A percentile compares a stretch with the other conserved stretches of the same genome.
These are phyloP conservation scores for Colletotrichum falcatum DNA, from an alignment of 2,329 filamentous ascomycete genomes.

Conservation along the genomic window DNA sequence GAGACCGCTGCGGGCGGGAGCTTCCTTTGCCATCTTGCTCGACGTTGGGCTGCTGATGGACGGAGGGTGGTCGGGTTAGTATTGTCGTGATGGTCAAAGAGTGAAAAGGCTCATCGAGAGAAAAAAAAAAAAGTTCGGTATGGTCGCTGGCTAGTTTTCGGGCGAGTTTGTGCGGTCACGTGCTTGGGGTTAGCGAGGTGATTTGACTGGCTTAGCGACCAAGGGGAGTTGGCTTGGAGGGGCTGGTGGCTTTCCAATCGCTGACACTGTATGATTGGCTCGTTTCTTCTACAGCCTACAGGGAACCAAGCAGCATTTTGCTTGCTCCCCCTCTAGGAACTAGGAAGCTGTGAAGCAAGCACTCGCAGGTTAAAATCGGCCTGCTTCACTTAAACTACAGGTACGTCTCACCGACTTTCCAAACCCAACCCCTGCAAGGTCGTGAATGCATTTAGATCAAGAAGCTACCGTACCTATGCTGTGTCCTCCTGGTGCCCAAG, in stretches of 20 bases:
- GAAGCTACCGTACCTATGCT: slow-evolving; percentile 1
- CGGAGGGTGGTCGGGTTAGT: slow-evolving; percentile 46
- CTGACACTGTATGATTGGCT: slow-evolving; percentile 6
- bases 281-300: neutral
- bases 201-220: slow-evolving; percentile 3
- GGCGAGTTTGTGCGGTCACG: slow-evolving; percentile 47
- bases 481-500: slow-evolving; percentile 4
- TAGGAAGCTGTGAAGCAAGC: neutral
- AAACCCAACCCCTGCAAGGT: neutral
- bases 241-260: neutral
- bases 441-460: slow-evolving; percentile 4
- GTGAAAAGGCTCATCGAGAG: slow-evolving; percentile 18
- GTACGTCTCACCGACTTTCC: slow-evolving; percentile 31
- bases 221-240: neutral
- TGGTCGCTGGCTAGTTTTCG: slow-evolving; percentile 20
- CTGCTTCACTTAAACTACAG: neutral
- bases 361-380: neutral
- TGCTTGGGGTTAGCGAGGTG: slow-evolving; percentile 43
- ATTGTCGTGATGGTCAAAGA: slow-evolving; percentile 47
- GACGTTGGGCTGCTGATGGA: slow-evolving; percentile 47
- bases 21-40: slow-evolving; percentile 69
- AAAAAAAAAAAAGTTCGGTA: slow-evolving; percentile 26
- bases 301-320: neutral
- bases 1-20: slow-evolving; percentile 68
- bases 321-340: no score